A percentile compares a stretch with the other conserved stretches of the same genome.
These are phyloP conservation scores for Clausena lansium DNA, from an alignment of 345 rosid genomes.

Conservation along the genomic window DNA sequence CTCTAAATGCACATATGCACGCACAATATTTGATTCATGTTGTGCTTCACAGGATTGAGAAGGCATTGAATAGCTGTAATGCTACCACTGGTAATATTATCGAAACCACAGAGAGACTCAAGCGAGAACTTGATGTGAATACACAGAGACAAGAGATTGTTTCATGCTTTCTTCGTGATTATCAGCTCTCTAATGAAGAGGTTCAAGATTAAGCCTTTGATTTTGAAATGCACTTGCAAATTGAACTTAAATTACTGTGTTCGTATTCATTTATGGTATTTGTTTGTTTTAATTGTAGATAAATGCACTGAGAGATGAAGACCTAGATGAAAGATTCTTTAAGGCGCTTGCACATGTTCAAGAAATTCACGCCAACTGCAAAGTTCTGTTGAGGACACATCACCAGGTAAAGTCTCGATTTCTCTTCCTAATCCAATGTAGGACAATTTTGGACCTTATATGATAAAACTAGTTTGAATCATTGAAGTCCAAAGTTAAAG, in stretches of 20 bases:
- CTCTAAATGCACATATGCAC: neutral
- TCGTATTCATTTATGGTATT: neutral
- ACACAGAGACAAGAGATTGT: slow-evolving; percentile 94
- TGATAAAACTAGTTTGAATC: neutral
- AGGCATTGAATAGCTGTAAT: slow-evolving; percentile 79
- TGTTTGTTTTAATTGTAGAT: slow-evolving; percentile 46
- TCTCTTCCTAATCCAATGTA: neutral
- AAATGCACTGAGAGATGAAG: slow-evolving; percentile 85
- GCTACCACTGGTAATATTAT: slow-evolving; percentile 87
- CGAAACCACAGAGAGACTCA: slow-evolving; percentile 87
- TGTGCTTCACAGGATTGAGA: slow-evolving; percentile 55
- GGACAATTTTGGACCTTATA: neutral
- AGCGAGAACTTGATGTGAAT: slow-evolving; percentile 85
- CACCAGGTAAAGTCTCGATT: slow-evolving; percentile 62
- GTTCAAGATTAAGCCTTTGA: slow-evolving; percentile 29
- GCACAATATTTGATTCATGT: neutral
- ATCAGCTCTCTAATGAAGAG: slow-evolving; percentile 91
- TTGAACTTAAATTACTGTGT: neutral
- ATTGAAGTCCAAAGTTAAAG: neutral
- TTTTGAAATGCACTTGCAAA: neutral
- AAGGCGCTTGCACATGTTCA: slow-evolving; percentile 94
- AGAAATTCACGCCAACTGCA: slow-evolving; percentile 94
- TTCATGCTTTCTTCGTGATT: slow-evolving; percentile 91
- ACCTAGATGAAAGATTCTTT: slow-evolving; percentile 76
- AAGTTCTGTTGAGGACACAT: slow-evolving; percentile 88